Evolutionary conservation across 441 rosid genomes (phyloP).

Genomic region (Corymbia calophylla): DNA sequence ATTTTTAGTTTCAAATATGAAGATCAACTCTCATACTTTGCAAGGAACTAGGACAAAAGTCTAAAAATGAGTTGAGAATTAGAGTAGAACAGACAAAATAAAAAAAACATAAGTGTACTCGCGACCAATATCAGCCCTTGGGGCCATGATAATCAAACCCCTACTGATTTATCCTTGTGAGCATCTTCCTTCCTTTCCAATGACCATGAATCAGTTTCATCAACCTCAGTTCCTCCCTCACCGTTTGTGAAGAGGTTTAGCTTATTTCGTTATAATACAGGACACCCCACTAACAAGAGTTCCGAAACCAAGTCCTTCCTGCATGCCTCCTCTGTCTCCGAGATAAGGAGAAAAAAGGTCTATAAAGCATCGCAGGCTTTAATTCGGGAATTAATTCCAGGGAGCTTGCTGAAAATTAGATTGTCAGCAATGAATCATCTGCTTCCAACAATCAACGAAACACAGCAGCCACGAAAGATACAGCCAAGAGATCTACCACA

Average conservation of each 20-base stretch:
- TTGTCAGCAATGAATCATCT: background rate
- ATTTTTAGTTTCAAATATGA: too few species aligned
- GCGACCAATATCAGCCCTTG: background rate
- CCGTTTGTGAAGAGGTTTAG: background rate
- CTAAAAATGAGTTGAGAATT: too few species aligned
- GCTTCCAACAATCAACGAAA: background rate
- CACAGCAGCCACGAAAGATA: background rate
- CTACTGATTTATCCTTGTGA: background rate
- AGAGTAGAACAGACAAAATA: too few species aligned
- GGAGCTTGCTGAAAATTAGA: background rate
- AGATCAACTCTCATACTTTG: too few species aligned
- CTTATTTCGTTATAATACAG: background rate
- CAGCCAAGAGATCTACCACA: background rate
- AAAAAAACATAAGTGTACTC: too few species aligned
- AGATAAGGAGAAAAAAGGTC: background rate
- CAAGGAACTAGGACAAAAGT: too few species aligned
- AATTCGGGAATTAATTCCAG: background rate
- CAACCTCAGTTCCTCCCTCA: background rate
- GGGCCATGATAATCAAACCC: background rate
- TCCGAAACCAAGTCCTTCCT: background rate
- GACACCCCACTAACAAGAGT: background rate
- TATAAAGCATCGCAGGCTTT: background rate
- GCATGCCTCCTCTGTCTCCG: background rate
- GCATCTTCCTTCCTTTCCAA: background rate
- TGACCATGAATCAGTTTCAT: background rate